Conservation (phyloP, 257 asterid genomes). For the Jacaranda copaia region DNA sequence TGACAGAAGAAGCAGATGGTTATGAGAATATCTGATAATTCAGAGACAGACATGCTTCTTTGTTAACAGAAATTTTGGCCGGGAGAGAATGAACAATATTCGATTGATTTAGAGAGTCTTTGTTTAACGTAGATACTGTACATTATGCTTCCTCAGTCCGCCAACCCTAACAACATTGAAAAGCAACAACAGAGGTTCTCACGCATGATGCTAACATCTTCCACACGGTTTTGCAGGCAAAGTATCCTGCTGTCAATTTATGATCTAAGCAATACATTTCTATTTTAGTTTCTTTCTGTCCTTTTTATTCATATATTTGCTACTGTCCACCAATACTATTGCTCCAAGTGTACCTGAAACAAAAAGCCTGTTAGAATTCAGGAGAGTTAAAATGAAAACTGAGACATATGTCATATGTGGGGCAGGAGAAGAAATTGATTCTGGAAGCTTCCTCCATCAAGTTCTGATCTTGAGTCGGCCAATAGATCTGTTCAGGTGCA, state of each 20-base stretch:
- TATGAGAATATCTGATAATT: slow-evolving; percentile 25
- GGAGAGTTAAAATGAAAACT: background rate
- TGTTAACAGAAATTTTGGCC: background rate
- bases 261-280: background rate
- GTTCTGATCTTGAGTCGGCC: no score
- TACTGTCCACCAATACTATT: background rate
- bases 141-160: background rate
- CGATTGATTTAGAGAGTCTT: slow-evolving; percentile 16
- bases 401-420: background rate
- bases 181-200: background rate
- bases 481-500: no score
- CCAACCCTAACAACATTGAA: background rate
- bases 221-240: background rate
- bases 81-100: background rate
- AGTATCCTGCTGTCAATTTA: slow-evolving; percentile 12
- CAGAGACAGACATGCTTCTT: slow-evolving; percentile 25
- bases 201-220: background rate
- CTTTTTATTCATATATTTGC: background rate
- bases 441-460: slow-evolving; percentile 26
- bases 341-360: background rate
- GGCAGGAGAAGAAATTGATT: background rate
- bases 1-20: slow-evolving; percentile 34
- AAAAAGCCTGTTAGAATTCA: background rate
- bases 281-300: background rate
- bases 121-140: background rate